Percentiles rank a stretch among this genome's conserved stretches.
These are phyloP conservation scores for Penicillium crustosum DNA, from an alignment of 2,329 filamentous ascomycete genomes.

Conservation along the genomic window DNA sequence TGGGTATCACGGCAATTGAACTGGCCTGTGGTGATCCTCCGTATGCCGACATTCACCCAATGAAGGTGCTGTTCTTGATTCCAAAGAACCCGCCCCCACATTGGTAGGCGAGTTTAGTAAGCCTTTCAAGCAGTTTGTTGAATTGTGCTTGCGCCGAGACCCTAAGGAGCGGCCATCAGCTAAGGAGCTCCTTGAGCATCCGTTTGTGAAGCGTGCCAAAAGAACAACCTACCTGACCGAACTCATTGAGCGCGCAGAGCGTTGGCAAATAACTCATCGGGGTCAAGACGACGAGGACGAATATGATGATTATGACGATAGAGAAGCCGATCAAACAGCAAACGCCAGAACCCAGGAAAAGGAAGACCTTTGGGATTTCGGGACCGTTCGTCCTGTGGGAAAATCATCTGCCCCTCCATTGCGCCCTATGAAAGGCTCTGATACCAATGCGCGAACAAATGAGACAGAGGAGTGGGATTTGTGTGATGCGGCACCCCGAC, in stretches of 20 bases:
- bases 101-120: constrained; percentile 80
- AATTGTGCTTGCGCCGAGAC: constrained; percentile 81
- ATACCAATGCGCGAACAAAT: constrained; percentile 70
- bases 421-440: constrained; percentile 75
- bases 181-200: constrained; percentile 81
- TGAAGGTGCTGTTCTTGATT: constrained; percentile 97
- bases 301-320: constrained; percentile 62
- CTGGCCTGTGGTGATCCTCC: constrained; percentile 89
- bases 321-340: constrained; percentile 42
- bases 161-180: constrained; percentile 85
- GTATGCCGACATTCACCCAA: constrained; percentile 94
- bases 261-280: constrained; percentile 75
- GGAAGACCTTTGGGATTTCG: constrained; percentile 96
- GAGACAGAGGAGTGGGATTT: constrained; percentile 34
- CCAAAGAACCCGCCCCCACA: constrained; percentile 87
- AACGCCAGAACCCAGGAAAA: constrained; percentile 53
- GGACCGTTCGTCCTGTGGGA: constrained; percentile 82
- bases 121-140: constrained; percentile 80
- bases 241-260: constrained; percentile 83
- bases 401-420: constrained; percentile 58
- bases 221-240: constrained; percentile 96
- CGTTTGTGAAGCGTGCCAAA: constrained; percentile 87
- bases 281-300: constrained; percentile 64
- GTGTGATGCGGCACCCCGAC: constrained; percentile 27
- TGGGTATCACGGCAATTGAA: constrained; percentile 91